A percentile compares a stretch with the other conserved stretches of the same genome.
Conservation (phyloP, 2,329 filamentous ascomycete species). For the Rhynchosporium agropyri region DNA sequence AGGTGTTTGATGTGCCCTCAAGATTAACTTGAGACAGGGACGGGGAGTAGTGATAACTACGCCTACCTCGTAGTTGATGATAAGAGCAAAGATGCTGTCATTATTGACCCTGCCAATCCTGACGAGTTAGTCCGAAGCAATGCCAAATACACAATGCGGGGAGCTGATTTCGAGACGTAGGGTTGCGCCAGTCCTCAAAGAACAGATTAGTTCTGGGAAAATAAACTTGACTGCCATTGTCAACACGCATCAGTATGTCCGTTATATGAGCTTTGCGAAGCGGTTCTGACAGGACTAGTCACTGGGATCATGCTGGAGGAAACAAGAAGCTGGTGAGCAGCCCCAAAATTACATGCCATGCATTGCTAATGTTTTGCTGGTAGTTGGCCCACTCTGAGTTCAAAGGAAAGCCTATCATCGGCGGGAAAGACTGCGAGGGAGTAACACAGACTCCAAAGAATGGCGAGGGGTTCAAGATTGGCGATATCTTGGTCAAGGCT, state of each 20-base stretch:
- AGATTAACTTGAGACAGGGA: conserved; percentile 56
- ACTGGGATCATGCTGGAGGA: conserved; percentile 92
- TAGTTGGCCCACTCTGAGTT: conserved; percentile 37
- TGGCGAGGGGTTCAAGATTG: conserved; percentile 78
- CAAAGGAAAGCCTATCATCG: conserved; percentile 67
- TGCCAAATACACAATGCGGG: background rate
- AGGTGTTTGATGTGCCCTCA: background rate
- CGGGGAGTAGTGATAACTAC: conserved; percentile 79
- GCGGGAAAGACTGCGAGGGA: conserved; percentile 80
- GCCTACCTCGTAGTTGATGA: conserved; percentile 81
- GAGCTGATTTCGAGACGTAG: conserved; percentile 44
- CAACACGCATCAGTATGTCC: conserved; percentile 92
- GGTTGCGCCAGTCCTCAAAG: conserved; percentile 67
- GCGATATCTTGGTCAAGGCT: conserved; percentile 78
- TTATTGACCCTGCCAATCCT: conserved; percentile 80
- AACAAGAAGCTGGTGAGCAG: conserved; percentile 75
- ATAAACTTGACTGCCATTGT: conserved; percentile 89
- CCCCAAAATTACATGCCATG: background rate
- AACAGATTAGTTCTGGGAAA: conserved; percentile 68
- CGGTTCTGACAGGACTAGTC: conserved; percentile 55
- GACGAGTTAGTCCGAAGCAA: conserved; percentile 61
- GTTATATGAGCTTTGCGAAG: background rate
- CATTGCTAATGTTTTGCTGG: background rate
- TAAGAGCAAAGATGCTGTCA: conserved; percentile 74
- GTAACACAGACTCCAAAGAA: conserved; percentile 79